Conservation (phyloP, 805 yeast genomes). For the Nematodospora valgi region DNA sequence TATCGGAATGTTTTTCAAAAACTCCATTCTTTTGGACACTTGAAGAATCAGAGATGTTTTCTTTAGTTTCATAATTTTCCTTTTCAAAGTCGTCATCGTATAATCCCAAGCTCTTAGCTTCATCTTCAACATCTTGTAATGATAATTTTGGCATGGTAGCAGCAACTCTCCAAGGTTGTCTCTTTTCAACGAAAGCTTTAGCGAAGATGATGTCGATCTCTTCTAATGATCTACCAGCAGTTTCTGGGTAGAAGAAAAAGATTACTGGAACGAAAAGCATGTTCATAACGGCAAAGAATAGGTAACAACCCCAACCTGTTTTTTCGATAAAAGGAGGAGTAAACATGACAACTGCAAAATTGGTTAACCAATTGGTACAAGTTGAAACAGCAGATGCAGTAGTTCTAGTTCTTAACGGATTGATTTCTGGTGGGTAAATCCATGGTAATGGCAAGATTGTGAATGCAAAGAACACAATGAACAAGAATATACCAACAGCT, state of each 20-base stretch:
- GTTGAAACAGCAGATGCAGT: constrained; percentile 42
- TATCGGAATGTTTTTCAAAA: constrained; percentile 4
- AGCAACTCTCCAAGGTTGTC: constrained; percentile 63
- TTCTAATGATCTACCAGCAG: constrained; percentile 44
- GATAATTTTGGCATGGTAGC: constrained; percentile 56
- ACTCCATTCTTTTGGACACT: constrained; percentile 2
- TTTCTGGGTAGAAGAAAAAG: constrained; percentile 45
- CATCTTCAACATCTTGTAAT: constrained; percentile 55
- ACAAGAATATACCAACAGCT: constrained; percentile 43
- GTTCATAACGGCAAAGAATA: constrained; percentile 40
- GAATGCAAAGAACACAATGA: constrained; percentile 42
- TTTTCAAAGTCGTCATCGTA: constrained; percentile 43
- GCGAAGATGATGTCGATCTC: constrained; percentile 59
- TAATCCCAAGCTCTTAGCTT: constrained; percentile 57
- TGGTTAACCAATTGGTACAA: constrained; percentile 44
- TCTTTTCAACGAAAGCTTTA: constrained; percentile 55
- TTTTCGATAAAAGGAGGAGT: constrained; percentile 39
- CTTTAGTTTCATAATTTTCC: constrained; percentile 30
- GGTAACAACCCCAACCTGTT: constrained; percentile 40
- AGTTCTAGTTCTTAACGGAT: constrained; percentile 46
- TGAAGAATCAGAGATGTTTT: constrained; percentile 14
- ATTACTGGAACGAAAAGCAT: constrained; percentile 35
- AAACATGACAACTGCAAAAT: constrained; percentile 46
- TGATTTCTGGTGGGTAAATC: constrained; percentile 46
- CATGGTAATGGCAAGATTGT: constrained; percentile 45